Evolutionary conservation across 108 stramenopile genomes (phyloP).

Genomic region (Skeletonema grethae): DNA sequence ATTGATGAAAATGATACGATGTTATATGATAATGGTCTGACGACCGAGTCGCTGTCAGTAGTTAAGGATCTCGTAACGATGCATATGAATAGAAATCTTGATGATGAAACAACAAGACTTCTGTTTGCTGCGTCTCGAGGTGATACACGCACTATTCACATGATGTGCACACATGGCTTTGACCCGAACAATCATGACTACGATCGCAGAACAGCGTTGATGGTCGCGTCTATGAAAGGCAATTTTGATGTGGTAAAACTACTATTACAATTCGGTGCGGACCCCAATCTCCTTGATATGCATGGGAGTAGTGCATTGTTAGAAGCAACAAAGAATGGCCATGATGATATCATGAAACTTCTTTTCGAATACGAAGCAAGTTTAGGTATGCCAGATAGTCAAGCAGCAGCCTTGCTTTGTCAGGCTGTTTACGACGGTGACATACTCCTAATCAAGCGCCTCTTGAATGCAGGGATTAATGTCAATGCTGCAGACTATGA

Average conservation of each 20-base stretch:
- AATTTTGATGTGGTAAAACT: conserved; percentile 59
- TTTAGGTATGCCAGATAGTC: conserved; percentile 45
- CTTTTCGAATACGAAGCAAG: conserved; percentile 44
- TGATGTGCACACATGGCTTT: conserved; percentile 73
- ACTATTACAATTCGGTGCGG: conserved; percentile 55
- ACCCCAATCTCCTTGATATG: conserved; percentile 69
- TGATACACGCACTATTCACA: conserved; percentile 60
- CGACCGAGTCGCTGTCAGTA: conserved; percentile 20
- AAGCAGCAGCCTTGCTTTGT: conserved; percentile 52
- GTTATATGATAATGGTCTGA: background rate
- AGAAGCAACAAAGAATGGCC: conserved; percentile 67
- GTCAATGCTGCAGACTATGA: conserved; percentile 65
- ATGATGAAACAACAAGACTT: conserved; percentile 69
- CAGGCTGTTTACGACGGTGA: conserved; percentile 58
- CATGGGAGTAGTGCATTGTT: conserved; percentile 63
- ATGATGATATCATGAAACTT: conserved; percentile 47
- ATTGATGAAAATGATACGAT: background rate
- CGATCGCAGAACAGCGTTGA: conserved; percentile 67
- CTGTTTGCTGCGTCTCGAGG: conserved; percentile 69
- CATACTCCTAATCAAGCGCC: conserved; percentile 37
- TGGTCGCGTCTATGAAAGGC: conserved; percentile 77
- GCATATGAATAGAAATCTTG: conserved; percentile 62
- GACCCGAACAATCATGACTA: conserved; percentile 73
- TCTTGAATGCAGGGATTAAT: conserved; percentile 55
- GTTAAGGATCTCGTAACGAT: conserved; percentile 61